These are phyloP conservation scores for Amniculicola lignicola DNA, from an alignment of 495 filamentous ascomycete genomes.

Conservation along the genomic window DNA sequence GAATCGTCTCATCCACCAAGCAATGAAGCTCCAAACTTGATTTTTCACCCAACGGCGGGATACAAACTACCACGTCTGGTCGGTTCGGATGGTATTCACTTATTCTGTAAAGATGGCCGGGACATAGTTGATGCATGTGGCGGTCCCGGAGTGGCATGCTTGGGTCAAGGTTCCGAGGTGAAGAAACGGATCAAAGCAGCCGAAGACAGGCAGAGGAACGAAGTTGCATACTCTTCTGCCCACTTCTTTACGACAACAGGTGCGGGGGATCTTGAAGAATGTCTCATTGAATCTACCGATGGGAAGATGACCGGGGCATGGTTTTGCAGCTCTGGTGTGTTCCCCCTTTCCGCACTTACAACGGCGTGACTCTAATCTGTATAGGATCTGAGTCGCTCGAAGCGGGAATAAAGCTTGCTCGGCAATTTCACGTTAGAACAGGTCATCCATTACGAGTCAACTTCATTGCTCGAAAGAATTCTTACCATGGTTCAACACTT, in stretches of 20 bases:
- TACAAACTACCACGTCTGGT: no score
- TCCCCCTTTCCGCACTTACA: no score
- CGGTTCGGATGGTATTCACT: constrained; percentile 2
- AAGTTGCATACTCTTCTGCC: constrained; percentile 22
- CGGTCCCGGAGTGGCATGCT: constrained; percentile 42
- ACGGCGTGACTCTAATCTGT: background rate
- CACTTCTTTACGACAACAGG: constrained; percentile 20
- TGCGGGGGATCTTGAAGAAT: constrained; percentile 46
- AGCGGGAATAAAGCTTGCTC: no score
- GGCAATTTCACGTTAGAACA: no score
- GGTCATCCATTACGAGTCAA: constrained; percentile 46
- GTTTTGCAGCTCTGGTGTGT: constrained; percentile 59
- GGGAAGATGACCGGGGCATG: constrained; percentile 43
- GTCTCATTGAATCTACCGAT: constrained; percentile 38
- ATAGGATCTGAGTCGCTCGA: constrained; percentile 22
- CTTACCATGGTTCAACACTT: constrained; percentile 38
- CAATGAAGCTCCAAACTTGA: no score
- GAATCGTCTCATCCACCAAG: no score
- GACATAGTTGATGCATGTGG: constrained; percentile 41
- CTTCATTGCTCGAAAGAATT: constrained; percentile 27
- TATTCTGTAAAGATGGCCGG: constrained; percentile 31
- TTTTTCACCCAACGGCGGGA: no score
- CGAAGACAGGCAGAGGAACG: constrained; percentile 11
- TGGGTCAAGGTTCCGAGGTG: constrained; percentile 43
- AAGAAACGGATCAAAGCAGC: constrained; percentile 29